Base-by-base conservation (phyloP, 1,284 basidiomycete genomes). In the Taiwanofungus camphoratus region DNA sequence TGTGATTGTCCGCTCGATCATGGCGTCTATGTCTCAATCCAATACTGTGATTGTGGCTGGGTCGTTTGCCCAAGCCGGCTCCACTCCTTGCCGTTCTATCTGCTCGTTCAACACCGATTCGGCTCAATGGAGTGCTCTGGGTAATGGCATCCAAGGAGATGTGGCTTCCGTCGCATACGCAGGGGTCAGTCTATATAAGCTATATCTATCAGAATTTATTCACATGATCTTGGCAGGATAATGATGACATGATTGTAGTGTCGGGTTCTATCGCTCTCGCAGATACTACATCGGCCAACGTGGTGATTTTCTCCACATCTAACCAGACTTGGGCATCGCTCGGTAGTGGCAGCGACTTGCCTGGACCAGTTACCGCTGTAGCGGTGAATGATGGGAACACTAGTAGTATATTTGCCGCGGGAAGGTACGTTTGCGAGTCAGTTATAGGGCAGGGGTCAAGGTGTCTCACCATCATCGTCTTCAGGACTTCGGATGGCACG, bases 341-440 rank as follows among this genome's bases (percentile, higher is more conserved):
- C 18, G 92, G 91, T 8, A 62, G 67, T 32, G 65, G 74, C 9
- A 65, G 66, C 11, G 72, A 79, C 38, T 71, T 96, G 12, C 90
- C 92, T 34, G 95, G 95, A 2, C 91, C 92, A 1, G 89, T 93
- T 0, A 87, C 91, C 6, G 92, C 95, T 11, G 63, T 97, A 40
- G 86, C 85, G 43, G 83, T 94, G 41, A 89, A 98, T 63, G 73
- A 86, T 52, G 76, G 78, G 23, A 91, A 96, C 59, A 64, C 67
- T 1, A 86, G 79, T 52, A 94, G 87, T 56, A 79, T 98, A 52
- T 98, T 94, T 58, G 90, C 88, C 34, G 89, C 92, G 33, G 95
- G 95, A 46, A 77, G 77, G 81, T 87, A 50, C 57, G 79, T 64
- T 9, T n/a, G 9, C n/a, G 2, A 13, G 19, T 22, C 2, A 4